Percentiles rank a stretch among this genome's conserved stretches.
These are phyloP conservation scores for Aspergillus egyptiacus DNA, from an alignment of 495 filamentous ascomycete species.

Conservation along the genomic window DNA sequence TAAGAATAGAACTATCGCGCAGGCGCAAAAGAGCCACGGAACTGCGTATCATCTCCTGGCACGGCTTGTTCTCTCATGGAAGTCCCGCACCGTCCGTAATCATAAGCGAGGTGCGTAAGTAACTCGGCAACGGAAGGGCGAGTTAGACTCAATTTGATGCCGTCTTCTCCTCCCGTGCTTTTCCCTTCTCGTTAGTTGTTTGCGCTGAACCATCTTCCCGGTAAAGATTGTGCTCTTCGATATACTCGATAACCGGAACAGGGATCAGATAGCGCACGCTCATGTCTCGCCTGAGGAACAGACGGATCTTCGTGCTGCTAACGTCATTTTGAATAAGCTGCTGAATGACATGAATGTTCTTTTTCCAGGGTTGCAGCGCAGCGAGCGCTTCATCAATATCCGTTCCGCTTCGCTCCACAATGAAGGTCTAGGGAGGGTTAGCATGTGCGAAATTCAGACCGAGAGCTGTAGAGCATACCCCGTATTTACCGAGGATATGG, in stretches of 20 bases:
- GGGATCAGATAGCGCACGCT: constrained; percentile 65
- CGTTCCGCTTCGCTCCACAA: constrained; percentile 84
- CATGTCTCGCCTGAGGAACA: constrained; percentile 77
- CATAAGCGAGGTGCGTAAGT: too few species aligned
- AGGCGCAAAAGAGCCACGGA: too few species aligned
- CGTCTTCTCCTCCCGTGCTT: constrained; percentile 15
- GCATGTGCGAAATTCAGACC: background rate
- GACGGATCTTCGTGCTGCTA: constrained; percentile 79
- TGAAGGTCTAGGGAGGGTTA: constrained; percentile 53
- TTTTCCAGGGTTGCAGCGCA: constrained; percentile 62
- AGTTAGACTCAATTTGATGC: constrained; percentile 11
- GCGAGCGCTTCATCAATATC: constrained; percentile 79
- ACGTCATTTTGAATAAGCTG: constrained; percentile 90
- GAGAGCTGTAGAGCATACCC: constrained; percentile 34
- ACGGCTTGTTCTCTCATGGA: too few species aligned
- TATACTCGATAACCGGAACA: constrained; percentile 67
- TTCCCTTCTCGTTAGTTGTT: constrained; percentile 37
- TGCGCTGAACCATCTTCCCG: constrained; percentile 50
- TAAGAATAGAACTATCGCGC: too few species aligned
- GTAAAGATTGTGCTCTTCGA: constrained; percentile 69
- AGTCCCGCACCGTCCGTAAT: too few species aligned
- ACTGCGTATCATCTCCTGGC: too few species aligned
- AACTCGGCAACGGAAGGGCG: background rate
- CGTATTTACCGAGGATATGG: constrained; percentile 80
- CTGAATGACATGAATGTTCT: constrained; percentile 81